phyloP scores from a whole-genome alignment of 225 moss, liverwort and hornwort species.

The Climacium dendroides region DNA sequence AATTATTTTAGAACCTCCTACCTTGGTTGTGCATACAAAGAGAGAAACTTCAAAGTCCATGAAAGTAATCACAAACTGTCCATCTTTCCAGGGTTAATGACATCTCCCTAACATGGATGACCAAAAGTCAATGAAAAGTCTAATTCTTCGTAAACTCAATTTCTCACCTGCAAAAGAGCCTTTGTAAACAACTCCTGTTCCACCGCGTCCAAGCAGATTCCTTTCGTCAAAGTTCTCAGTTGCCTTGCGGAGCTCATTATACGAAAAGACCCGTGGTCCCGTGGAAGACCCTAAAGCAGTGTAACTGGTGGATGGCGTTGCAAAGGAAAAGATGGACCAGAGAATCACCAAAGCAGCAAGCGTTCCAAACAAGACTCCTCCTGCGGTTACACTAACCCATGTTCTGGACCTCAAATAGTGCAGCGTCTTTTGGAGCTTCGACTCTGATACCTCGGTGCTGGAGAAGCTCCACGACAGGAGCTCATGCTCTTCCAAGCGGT shows the following conservation, averaged over 20 bases:
- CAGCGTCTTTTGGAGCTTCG: not conserved
- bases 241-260: not conserved
- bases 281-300: not conserved
- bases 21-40: not conserved
- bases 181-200: not conserved
- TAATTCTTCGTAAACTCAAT: not conserved
- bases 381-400: not conserved
- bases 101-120: not conserved
- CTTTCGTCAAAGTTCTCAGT: not conserved
- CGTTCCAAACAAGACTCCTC: not conserved
- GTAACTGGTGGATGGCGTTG: not conserved
- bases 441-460: not conserved
- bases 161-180: not conserved
- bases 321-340: not conserved
- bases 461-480: not conserved
- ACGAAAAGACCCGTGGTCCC: not conserved
- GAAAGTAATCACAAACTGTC: not conserved
- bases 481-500: not conserved
- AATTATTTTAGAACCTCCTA: not conserved
- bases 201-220: not conserved
- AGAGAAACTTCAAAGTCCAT: rapidly evolving
- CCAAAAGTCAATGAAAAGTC: not conserved
- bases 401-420: not conserved
- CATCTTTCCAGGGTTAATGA: not conserved
- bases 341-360: not conserved